A percentile compares a stretch with the other conserved stretches of the same genome.
phyloP scores from a whole-genome alignment of 75 land plant species.

The Selaginella moellendorffii region DNA sequence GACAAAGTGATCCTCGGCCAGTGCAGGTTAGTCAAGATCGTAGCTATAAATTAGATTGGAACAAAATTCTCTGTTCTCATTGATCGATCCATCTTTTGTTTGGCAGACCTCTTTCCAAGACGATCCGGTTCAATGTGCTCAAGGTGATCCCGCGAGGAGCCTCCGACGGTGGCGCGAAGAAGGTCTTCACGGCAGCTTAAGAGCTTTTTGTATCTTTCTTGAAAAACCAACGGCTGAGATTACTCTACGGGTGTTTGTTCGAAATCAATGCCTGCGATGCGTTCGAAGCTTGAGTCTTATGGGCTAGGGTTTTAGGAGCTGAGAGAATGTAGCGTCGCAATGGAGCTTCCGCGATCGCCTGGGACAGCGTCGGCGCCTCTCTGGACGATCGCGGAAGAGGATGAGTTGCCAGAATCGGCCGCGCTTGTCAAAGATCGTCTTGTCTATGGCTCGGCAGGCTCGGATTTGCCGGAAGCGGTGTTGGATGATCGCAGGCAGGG shows the following conservation, averaged over 20 bases:
- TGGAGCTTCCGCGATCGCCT: no score
- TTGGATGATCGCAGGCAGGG: background rate
- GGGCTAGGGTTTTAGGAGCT: no score
- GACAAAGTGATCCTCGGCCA: slow-evolving; percentile 58
- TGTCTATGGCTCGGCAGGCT: background rate
- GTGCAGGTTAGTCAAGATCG: slow-evolving; percentile 33
- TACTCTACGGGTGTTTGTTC: no score
- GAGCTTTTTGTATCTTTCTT: background rate
- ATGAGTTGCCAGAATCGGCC: background rate
- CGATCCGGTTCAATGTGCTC: slow-evolving; percentile 42
- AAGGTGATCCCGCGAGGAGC: slow-evolving; percentile 35
- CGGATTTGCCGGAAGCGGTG: background rate
- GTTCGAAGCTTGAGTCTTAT: no score
- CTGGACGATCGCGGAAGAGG: background rate
- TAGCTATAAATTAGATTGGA: background rate
- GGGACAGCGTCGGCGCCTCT: no score
- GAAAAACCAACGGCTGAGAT: no score
- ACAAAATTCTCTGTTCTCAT: background rate
- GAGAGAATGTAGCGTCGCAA: no score
- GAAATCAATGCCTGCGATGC: no score
- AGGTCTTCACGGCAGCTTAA: slow-evolving; percentile 27
- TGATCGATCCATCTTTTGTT: background rate
- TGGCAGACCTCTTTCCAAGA: slow-evolving; percentile 45
- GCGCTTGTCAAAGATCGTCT: background rate
- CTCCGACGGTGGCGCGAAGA: slow-evolving; percentile 24